Evolutionary conservation across 164 flowering plant genomes (phyloP).

Genomic region (Vitis rupestris): DNA sequence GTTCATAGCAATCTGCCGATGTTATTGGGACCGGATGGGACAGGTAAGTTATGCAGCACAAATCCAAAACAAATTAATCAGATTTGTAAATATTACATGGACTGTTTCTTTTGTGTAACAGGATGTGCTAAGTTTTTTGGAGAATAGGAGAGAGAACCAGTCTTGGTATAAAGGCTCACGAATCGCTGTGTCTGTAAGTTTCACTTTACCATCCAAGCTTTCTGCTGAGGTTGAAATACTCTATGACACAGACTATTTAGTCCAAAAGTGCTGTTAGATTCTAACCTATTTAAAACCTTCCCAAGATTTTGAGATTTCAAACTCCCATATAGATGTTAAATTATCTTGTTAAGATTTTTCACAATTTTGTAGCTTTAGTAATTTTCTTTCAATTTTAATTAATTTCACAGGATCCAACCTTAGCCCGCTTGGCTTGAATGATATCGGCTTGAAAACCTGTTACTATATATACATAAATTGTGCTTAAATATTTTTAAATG

Average conservation of each 20-base stretch:
- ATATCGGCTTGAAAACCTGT: no score
- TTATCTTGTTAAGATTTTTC: no score
- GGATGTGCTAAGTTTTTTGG: constrained; percentile 85
- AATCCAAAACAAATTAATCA: no score
- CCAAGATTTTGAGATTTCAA: no score
- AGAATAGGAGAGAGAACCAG: constrained; percentile 79
- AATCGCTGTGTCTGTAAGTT: constrained; percentile 75
- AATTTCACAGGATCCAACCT: no score
- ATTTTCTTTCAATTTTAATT: no score
- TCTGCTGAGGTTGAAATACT: neutral
- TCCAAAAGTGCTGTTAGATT: neutral
- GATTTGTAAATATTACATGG: neutral
- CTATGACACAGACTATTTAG: neutral
- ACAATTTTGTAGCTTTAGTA: no score
- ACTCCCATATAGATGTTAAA: no score
- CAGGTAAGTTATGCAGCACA: constrained; percentile 40
- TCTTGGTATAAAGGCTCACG: constrained; percentile 85
- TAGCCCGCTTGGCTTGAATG: no score
- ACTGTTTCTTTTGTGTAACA: constrained; percentile 21
- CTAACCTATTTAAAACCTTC: no score
- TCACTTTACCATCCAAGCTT: neutral
- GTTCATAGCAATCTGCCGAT: constrained; percentile 73
- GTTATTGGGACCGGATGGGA: constrained; percentile 93
- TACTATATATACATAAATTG: no score
- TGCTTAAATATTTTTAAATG: no score